These are phyloP conservation scores for Hemileia vastatrix DNA, from an alignment of 1,284 basidiomycete genomes.

Conservation along the genomic window DNA sequence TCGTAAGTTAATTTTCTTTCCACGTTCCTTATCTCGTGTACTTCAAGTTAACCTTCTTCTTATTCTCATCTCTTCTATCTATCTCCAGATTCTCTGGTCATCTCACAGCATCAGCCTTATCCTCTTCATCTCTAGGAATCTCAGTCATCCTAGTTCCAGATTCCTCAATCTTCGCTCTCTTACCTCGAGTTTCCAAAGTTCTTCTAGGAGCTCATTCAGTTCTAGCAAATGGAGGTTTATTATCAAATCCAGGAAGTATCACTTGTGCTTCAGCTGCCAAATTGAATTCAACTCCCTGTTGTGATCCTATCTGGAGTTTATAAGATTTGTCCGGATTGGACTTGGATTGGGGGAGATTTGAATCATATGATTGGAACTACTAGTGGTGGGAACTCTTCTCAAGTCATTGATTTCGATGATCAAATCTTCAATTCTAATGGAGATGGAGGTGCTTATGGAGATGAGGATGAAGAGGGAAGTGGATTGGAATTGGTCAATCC, in stretches of 20 bases:
- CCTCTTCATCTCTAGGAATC: constrained; percentile 66
- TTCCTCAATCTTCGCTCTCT: constrained; percentile 84
- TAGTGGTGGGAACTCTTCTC: background rate
- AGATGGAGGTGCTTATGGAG: constrained; percentile 58
- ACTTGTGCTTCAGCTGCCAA: constrained; percentile 80
- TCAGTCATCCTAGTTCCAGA: constrained; percentile 92
- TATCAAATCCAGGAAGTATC: constrained; percentile 73
- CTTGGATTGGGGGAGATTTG: constrained; percentile 48
- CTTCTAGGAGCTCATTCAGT: constrained; percentile 86
- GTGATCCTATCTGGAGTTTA: constrained; percentile 91
- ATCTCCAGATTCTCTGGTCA: constrained; percentile 65
- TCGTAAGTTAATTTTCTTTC: constrained; percentile 52
- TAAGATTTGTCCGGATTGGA: constrained; percentile 91
- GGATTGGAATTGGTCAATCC: constrained; percentile 77
- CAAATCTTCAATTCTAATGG: constrained; percentile 76
- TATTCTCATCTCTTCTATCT: background rate
- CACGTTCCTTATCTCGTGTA: constrained; percentile 15
- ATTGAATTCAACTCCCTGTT: constrained; percentile 80
- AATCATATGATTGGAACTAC: too few relatives aligned
- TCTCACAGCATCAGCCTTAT: constrained; percentile 59
- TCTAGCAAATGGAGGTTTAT: constrained; percentile 90
- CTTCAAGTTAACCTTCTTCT: background rate
- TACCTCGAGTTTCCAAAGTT: constrained; percentile 95
- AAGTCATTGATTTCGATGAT: constrained; percentile 57
- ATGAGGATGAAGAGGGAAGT: constrained; percentile 49